Evolutionary conservation across 345 rosid species (phyloP).

Genomic region (Populus alba): DNA sequence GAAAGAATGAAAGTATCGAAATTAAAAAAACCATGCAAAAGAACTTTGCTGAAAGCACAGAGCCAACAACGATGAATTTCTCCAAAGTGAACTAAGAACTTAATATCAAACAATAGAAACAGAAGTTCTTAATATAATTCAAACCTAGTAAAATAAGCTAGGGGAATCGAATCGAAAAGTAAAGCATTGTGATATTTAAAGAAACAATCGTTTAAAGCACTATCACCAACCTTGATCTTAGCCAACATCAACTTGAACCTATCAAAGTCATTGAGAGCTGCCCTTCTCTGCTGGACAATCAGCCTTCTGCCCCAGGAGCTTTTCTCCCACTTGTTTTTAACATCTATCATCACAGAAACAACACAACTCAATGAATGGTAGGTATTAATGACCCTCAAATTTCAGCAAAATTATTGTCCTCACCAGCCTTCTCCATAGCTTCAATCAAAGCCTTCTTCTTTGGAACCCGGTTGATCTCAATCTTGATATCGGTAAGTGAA

Average conservation of each 20-base stretch:
- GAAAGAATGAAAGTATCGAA: no score
- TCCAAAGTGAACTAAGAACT: not conserved
- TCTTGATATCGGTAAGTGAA: conserved; percentile 76
- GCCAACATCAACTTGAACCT: conserved; percentile 88
- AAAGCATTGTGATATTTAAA: not conserved
- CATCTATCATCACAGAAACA: conserved; percentile 43
- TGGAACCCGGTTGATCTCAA: conserved; percentile 73
- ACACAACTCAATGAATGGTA: not conserved
- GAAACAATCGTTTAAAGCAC: not conserved
- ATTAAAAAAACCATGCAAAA: not conserved
- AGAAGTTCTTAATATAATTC: not conserved
- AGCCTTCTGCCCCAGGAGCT: conserved; percentile 88
- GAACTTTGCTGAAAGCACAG: not conserved
- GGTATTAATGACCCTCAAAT: not conserved
- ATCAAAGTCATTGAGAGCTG: conserved; percentile 73
- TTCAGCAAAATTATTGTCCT: not conserved
- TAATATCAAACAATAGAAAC: not conserved
- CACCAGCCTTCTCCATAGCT: conserved; percentile 95
- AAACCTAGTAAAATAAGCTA: not conserved
- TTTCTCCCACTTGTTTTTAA: conserved; percentile 79
- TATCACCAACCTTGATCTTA: conserved; percentile 65
- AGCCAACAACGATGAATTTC: not conserved
- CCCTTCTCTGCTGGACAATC: conserved; percentile 74
- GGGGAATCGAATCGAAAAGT: not conserved
- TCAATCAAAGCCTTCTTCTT: conserved; percentile 79